Conservation (phyloP, 331 rosid genomes). For the Dryas integrifolia region DNA sequence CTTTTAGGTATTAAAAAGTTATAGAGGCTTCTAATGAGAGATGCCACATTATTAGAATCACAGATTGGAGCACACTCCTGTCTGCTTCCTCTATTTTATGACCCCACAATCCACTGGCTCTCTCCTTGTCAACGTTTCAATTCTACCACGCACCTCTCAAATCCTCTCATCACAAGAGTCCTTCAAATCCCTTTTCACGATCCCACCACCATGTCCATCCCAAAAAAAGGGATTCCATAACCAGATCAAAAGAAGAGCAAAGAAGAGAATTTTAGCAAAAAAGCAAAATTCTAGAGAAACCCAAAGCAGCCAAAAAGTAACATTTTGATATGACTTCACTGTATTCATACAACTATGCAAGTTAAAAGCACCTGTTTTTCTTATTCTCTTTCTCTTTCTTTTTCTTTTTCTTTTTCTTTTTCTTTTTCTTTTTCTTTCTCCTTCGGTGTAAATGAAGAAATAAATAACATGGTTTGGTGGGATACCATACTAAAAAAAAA, state of each 20-base stretch:
- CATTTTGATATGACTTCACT: constrained; percentile 33
- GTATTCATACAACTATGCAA: constrained; percentile 8
- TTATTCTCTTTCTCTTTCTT: not conserved
- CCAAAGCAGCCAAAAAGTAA: constrained; percentile 53
- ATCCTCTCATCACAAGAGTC: constrained; percentile 31
- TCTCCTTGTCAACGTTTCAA: not conserved
- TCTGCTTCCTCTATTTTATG: not conserved
- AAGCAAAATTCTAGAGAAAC: constrained; percentile 45
- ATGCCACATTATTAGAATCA: no score
- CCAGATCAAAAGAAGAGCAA: constrained; percentile 20
- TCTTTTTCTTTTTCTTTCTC: no score
- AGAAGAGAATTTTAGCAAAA: constrained; percentile 31
- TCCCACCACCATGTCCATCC: constrained; percentile 34
- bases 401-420: not conserved
- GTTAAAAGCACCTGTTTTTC: constrained; percentile 8
- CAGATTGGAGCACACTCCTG: not conserved
- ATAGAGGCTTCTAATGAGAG: no score
- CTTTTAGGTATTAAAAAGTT: not conserved
- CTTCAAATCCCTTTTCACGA: constrained; percentile 35
- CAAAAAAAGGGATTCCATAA: constrained; percentile 31
- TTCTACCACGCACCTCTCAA: not conserved
- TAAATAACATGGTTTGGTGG: no score
- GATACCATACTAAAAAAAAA: not conserved
- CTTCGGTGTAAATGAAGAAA: no score
- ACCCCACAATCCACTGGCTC: not conserved